Percentiles rank a stretch among this genome's conserved stretches.
Conservation (phyloP, 805 yeast species). For the Phaffomyces opuntiae region DNA sequence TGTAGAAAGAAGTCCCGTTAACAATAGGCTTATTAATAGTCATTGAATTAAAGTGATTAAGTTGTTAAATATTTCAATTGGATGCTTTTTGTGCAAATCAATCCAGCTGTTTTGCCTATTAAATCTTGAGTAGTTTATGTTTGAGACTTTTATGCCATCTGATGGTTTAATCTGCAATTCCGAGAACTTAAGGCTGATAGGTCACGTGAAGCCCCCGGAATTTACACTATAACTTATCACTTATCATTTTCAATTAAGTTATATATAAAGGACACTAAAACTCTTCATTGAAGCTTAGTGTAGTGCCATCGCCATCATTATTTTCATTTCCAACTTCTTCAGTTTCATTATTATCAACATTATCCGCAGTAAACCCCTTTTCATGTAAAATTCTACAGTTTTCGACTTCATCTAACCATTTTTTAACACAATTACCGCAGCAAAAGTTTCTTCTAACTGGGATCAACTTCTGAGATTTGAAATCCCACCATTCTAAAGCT, state of each 20-base stretch:
- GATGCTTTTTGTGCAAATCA: too few relatives aligned
- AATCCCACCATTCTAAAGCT: constrained; percentile 62
- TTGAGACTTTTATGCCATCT: not conserved
- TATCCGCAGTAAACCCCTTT: not conserved
- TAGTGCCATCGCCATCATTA: too few relatives aligned
- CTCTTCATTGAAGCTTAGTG: not conserved
- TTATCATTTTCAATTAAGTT: too few relatives aligned
- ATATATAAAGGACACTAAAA: not conserved
- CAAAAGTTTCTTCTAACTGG: constrained; percentile 54
- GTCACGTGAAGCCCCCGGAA: not conserved
- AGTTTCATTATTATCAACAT: not conserved
- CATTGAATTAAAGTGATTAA: not conserved
- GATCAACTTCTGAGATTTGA: constrained; percentile 38
- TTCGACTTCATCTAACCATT: constrained; percentile 25
- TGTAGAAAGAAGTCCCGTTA: constrained; percentile 49
- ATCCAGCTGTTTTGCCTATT: too few relatives aligned
- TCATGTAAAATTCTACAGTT: constrained; percentile 1
- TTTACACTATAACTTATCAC: too few relatives aligned
- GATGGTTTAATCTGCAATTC: not conserved
- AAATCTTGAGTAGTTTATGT: too few relatives aligned
- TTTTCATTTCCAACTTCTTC: too few relatives aligned
- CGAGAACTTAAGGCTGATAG: not conserved
- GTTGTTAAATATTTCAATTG: not conserved
- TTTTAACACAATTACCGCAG: constrained; percentile 38
- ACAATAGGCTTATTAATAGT: constrained; percentile 31